Evolutionary conservation across 306 rosid species (phyloP), one percentile per base, ranked within the genome.

Genomic region (Lathyrus sativus): DNA sequence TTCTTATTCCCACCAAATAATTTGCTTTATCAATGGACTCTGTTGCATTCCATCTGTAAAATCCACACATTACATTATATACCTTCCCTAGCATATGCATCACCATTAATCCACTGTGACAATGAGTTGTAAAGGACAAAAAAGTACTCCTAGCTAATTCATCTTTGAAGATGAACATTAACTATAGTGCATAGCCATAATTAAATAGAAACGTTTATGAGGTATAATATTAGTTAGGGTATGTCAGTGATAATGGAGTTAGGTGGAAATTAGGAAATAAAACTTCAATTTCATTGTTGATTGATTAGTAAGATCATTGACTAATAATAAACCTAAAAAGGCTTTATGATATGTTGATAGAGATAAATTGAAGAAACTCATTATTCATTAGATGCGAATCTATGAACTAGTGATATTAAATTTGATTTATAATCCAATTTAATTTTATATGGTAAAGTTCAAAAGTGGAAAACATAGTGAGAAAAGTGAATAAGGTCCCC

Each of bases 401-500:
- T 17, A 59, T 42, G 24, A 62, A 54, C 61, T 19, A 39, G 51
- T 56, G 53, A 9, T 28, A 73, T 48, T 62, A 65, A 79, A 17
- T 74, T 37, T 42, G 45, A 42, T 42, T 42, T 1, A 42, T 11
- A 43, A 56, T 29, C 33, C 51, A 19, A 67, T 61, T 15, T 67
- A 33, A 19, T 29, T 22, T 44, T 44, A 67, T 15, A 53, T 53
- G 68, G 39, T 48, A 71, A 80, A 80, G 81, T 62, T 71, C 19
- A 68, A 70, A 75, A 75, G 66, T 46, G 80, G 68, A 68, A 54
- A 74, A 74, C 67, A 70, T 70, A 53, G 71, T 68, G 73, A 81
- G 74, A 26, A 71, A 84, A 73, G 84, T 66, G 84, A 81, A 76
- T 80, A 60, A 72, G 87, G 85, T 70, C 80, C 86, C 74, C 74